Conservation (phyloP, 2,329 filamentous ascomycete species). For the Aspergillus uvarum region DNA sequence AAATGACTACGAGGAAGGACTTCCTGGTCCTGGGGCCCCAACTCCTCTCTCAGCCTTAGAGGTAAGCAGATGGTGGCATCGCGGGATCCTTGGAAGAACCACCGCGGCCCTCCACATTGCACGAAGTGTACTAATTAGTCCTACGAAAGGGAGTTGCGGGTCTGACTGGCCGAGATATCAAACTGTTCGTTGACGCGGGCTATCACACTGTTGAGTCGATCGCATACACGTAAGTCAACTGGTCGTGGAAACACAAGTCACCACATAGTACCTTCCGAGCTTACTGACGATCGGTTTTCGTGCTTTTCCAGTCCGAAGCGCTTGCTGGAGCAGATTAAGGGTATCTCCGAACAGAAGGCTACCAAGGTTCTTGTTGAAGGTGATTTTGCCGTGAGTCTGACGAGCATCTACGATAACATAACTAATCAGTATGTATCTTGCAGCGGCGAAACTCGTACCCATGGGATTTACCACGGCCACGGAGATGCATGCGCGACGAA, state of each 20-base stretch:
- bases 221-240: slow-evolving; percentile 72
- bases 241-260: background rate
- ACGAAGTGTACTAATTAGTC: background rate
- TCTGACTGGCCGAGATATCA: slow-evolving; percentile 92
- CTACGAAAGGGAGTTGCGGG: slow-evolving; percentile 72
- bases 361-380: slow-evolving; percentile 87
- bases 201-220: slow-evolving; percentile 95
- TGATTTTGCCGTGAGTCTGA: slow-evolving; percentile 44
- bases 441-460: slow-evolving; percentile 91
- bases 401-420: background rate
- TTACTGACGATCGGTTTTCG: background rate
- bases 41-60: slow-evolving; percentile 83
- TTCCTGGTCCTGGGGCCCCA: slow-evolving; percentile 85
- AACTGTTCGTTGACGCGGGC: slow-evolving; percentile 85
- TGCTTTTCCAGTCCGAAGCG: slow-evolving; percentile 57
- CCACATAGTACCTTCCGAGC: background rate
- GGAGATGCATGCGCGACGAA: slow-evolving; percentile 96
- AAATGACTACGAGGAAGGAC: slow-evolving; percentile 71
- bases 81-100: background rate
- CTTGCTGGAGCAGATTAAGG: slow-evolving; percentile 90
- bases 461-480: slow-evolving; percentile 99
- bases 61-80: slow-evolving; percentile 52
- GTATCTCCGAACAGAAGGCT: slow-evolving; percentile 96
- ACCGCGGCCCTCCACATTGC: background rate
- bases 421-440: slow-evolving; percentile 13